These are phyloP conservation scores for Camellia granthamiana DNA, from an alignment of 148 eudicot genomes.

Conservation along the genomic window DNA sequence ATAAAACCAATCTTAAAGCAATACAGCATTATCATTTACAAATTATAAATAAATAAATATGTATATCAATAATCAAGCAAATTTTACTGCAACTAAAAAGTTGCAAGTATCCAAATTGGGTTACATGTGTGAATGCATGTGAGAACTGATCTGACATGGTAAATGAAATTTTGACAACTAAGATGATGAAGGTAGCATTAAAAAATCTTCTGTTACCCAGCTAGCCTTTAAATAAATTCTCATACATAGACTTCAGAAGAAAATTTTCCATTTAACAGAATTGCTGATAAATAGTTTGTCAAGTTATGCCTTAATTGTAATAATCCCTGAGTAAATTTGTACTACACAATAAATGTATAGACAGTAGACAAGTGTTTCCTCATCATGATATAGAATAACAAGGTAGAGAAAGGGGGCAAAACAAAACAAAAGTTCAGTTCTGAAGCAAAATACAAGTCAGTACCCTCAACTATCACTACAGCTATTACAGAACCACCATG, in stretches of 20 bases:
- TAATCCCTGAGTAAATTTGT: too few relatives aligned
- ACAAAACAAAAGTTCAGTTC: neutral
- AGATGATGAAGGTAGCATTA: neutral
- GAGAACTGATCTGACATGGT: neutral
- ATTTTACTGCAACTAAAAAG: neutral
- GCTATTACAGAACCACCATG: slow-evolving; percentile 97
- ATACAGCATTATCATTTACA: too few relatives aligned
- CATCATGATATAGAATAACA: neutral
- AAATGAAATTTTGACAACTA: slow-evolving; percentile 7
- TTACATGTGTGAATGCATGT: neutral
- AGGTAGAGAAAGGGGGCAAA: neutral
- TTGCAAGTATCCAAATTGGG: slow-evolving; percentile 6
- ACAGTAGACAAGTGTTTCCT: slow-evolving; percentile 8
- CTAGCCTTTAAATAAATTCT: neutral
- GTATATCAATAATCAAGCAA: neutral
- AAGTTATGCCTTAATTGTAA: too few relatives aligned
- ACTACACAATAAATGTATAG: neutral
- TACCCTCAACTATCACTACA: slow-evolving; percentile 98
- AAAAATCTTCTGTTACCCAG: neutral
- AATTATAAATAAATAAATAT: neutral
- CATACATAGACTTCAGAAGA: too few relatives aligned
- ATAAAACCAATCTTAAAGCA: too few relatives aligned
- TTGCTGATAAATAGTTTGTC: too few relatives aligned
- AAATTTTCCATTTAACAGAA: too few relatives aligned
- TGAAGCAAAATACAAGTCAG: slow-evolving; percentile 3